Percentiles rank a stretch among this genome's conserved stretches.
phyloP scores from a whole-genome alignment of 1,284 basidiomycete genomes.

The Sporisorium scitamineum region DNA sequence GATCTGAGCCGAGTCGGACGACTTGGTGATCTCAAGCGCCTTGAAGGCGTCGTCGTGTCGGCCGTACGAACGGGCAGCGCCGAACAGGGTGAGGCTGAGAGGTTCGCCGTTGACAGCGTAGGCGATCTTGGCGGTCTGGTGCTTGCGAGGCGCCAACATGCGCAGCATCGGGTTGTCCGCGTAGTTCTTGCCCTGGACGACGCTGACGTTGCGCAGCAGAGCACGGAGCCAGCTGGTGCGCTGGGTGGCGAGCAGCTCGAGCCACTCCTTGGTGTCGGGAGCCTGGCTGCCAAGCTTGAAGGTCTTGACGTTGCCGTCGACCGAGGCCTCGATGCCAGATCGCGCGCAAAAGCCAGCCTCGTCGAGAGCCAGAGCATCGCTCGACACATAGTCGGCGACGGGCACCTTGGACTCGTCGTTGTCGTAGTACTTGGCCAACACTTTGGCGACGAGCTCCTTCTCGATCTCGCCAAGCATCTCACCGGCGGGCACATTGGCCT shows the following conservation, averaged over 20 bases:
- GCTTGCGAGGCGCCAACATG: conserved; percentile 82
- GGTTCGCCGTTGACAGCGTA: conserved; percentile 72
- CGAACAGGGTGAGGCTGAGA: conserved; percentile 75
- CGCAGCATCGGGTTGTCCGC: conserved; percentile 90
- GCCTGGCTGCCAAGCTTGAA: conserved; percentile 47
- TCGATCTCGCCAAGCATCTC: conserved; percentile 91
- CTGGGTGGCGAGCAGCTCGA: conserved; percentile 84
- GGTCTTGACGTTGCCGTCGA: conserved; percentile 72
- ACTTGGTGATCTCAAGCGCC: conserved; percentile 75
- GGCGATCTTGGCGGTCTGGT: conserved; percentile 81
- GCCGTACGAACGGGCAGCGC: conserved; percentile 84
- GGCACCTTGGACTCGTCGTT: conserved; percentile 85
- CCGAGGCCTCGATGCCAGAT: conserved; percentile 73
- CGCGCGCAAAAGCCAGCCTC: conserved; percentile 68
- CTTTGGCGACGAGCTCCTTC: conserved; percentile 79
- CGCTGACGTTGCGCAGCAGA: conserved; percentile 81
- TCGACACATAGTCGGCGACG: conserved; percentile 85
- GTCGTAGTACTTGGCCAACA: conserved; percentile 84
- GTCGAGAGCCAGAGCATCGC: conserved; percentile 71
- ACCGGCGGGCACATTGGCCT: conserved; percentile 92
- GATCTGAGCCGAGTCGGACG: conserved; percentile 72
- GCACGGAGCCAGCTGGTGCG: conserved; percentile 88
- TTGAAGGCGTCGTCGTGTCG: conserved; percentile 82
- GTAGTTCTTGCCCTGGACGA: conserved; percentile 74
- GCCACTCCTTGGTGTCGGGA: conserved; percentile 76